Evolutionary conservation across 257 asterid genomes (phyloP).

Genomic region (Solanum clarkiae): DNA sequence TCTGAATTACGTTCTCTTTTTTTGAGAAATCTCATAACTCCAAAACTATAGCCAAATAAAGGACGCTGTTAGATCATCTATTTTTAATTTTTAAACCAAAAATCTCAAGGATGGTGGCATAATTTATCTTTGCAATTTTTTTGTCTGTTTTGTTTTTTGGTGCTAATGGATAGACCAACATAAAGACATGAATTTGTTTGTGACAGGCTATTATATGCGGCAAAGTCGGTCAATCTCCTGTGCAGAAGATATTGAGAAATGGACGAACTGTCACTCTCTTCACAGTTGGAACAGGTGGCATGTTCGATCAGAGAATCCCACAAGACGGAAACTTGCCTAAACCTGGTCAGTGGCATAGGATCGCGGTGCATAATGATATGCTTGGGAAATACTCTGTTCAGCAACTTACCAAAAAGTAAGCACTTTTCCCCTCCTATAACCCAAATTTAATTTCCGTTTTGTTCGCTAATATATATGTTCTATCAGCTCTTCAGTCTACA

Average conservation of each 20-base stretch:
- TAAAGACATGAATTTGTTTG: not conserved
- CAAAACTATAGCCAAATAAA: not conserved
- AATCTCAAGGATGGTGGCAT: not conserved
- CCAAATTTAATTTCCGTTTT: not conserved
- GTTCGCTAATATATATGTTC: constrained; percentile 15
- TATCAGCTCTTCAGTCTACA: constrained; percentile 87
- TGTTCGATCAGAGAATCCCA: constrained; percentile 72
- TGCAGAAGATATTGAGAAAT: constrained; percentile 89
- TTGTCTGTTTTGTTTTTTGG: not conserved
- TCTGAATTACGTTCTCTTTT: not conserved
- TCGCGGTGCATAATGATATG: constrained; percentile 82
- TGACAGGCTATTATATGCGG: constrained; percentile 85
- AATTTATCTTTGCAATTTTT: not conserved
- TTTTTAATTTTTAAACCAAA: not conserved
- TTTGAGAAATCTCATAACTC: not conserved
- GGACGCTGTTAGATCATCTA: not conserved
- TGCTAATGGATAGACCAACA: not conserved
- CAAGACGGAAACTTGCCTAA: constrained; percentile 49
- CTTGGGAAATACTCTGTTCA: constrained; percentile 89
- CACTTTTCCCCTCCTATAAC: not conserved
- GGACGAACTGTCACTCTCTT: constrained; percentile 77
- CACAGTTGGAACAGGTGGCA: constrained; percentile 93
- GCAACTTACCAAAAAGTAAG: constrained; percentile 72
- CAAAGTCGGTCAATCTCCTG: constrained; percentile 80
- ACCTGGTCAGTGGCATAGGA: constrained; percentile 97